Percentiles rank a stretch among this genome's conserved stretches.
phyloP scores from a whole-genome alignment of 805 yeast genomes.

The Myxozyma mucilagina region DNA sequence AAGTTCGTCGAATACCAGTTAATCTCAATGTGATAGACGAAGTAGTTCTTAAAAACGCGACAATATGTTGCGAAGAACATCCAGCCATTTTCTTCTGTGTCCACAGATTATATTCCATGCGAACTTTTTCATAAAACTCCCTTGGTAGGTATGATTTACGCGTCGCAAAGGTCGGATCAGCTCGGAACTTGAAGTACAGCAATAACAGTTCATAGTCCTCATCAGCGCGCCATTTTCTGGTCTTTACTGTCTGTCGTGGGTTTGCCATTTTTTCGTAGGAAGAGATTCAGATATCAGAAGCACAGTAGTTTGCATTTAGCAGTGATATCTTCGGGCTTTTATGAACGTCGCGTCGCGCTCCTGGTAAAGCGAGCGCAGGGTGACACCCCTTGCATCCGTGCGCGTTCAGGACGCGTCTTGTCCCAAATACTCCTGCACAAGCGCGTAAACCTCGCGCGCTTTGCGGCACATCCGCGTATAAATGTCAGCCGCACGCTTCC shows the following conservation, averaged over 20 bases:
- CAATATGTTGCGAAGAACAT: constrained; percentile 9
- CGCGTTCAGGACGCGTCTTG: not conserved
- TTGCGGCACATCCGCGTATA: not conserved
- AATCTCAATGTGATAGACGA: constrained; percentile 3
- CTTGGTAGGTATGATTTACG: constrained; percentile 3
- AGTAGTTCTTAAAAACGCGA: constrained; percentile 3
- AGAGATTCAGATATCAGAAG: too few relatives aligned
- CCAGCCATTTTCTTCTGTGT: constrained; percentile 13
- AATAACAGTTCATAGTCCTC: constrained; percentile 4
- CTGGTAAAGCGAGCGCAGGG: constrained; percentile 1
- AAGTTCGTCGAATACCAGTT: constrained; percentile 6
- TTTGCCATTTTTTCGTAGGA: not conserved
- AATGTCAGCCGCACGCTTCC: not conserved
- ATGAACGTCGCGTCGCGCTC: not conserved
- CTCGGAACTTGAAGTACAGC: constrained; percentile 6
- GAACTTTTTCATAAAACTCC: constrained; percentile 1
- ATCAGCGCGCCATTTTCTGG: constrained; percentile 8
- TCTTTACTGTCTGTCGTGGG: not conserved
- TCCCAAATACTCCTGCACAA: not conserved
- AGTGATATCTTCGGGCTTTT: not conserved
- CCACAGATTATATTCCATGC: constrained; percentile 10
- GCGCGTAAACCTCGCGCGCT: not conserved
- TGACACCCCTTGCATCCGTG: constrained; percentile 6
- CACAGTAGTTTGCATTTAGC: too few relatives aligned
- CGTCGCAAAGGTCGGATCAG: constrained; percentile 4